Evolutionary conservation across 1,284 basidiomycete genomes (phyloP).

Genomic region (Mrakiaceae sp.): DNA sequence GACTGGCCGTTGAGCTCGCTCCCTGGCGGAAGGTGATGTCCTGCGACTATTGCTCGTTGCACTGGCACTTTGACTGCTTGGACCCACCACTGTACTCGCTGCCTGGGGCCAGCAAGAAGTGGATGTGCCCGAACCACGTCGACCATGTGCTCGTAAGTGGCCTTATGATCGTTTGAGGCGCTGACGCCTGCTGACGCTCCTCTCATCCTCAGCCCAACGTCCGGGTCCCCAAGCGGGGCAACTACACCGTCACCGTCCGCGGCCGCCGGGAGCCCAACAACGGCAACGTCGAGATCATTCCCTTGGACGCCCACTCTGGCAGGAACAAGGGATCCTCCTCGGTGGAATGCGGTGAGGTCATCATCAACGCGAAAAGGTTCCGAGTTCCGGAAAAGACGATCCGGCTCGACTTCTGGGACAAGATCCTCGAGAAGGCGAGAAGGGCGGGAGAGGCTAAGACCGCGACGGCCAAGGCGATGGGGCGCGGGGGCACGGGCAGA

Average conservation of each 20-base stretch:
- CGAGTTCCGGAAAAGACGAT: constrained; percentile 89
- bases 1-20: constrained; percentile 28
- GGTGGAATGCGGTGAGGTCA: constrained; percentile 36
- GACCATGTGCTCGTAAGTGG: constrained; percentile 16
- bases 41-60: constrained; percentile 88
- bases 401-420: constrained; percentile 86
- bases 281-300: constrained; percentile 79
- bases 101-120: constrained; percentile 79
- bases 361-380: constrained; percentile 58
- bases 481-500: too few species aligned
- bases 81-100: constrained; percentile 77
- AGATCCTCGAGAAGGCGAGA: not conserved
- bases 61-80: constrained; percentile 96
- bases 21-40: constrained; percentile 55
- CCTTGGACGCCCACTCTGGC: constrained; percentile 39
- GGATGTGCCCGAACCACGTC: constrained; percentile 74
- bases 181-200: not conserved
- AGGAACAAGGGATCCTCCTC: constrained; percentile 28
- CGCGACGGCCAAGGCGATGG: not conserved
- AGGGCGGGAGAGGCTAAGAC: not conserved
- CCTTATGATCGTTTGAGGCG: not conserved
- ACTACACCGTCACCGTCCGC: constrained; percentile 55
- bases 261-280: constrained; percentile 68
- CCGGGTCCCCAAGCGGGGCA: constrained; percentile 59
- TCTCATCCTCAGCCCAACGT: constrained; percentile 50